Evolutionary conservation across 257 asterid species (phyloP).

Genomic region (Misopates orontium): DNA sequence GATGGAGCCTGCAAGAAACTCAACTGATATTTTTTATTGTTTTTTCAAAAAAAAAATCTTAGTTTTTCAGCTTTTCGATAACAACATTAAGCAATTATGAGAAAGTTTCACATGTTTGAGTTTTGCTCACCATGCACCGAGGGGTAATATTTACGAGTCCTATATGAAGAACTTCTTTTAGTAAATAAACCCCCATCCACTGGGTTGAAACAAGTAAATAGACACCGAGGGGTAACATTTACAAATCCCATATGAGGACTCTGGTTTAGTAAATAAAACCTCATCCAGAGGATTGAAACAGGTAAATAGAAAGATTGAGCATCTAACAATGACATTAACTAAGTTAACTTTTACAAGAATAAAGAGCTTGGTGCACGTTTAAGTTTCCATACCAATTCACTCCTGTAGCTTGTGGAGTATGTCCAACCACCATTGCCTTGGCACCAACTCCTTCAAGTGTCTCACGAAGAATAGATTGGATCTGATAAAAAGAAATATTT

Average conservation of each 20-base stretch:
- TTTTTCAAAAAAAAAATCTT: too few species aligned
- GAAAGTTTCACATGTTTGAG: too few species aligned
- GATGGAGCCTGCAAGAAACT: neutral
- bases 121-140: too few species aligned
- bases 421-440: conserved; percentile 98
- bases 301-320: neutral
- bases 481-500: conserved; percentile 43
- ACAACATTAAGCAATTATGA: too few species aligned
- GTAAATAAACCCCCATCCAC: too few species aligned
- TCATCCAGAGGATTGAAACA: conserved; percentile 4
- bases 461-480: conserved; percentile 68
- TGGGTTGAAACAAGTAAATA: too few species aligned
- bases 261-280: too few species aligned
- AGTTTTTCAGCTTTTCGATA: neutral
- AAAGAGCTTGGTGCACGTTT: conserved; percentile 4
- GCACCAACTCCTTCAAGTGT: conserved; percentile 82
- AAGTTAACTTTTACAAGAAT: conserved; percentile 4
- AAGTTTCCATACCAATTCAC: conserved; percentile 69
- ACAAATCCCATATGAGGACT: too few species aligned
- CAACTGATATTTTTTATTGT: neutral
- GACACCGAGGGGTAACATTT: too few species aligned
- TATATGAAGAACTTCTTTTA: too few species aligned
- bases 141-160: too few species aligned
- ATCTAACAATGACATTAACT: neutral
- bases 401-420: conserved; percentile 89